Conservation (phyloP, 305 asterid genomes). For the Solanum hybrid region DNA sequence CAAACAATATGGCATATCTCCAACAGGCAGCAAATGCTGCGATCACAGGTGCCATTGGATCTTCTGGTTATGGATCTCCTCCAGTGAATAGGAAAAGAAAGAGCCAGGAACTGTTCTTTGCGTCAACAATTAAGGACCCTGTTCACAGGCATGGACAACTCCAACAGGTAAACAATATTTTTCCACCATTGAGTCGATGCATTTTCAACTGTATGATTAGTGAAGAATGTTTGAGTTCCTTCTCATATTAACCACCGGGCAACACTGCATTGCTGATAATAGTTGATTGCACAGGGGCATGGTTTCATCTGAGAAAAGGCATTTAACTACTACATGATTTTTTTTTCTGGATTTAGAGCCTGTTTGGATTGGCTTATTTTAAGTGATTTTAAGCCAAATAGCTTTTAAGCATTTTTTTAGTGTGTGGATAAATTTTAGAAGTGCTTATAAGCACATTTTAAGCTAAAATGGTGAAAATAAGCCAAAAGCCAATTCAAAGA, state of each 20-base stretch:
- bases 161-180: conserved; percentile 51
- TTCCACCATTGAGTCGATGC: neutral
- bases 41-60: conserved; percentile 83
- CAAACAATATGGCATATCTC: conserved; percentile 49
- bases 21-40: conserved; percentile 98
- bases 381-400: neutral
- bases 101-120: conserved; percentile 62
- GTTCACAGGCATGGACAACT: conserved; percentile 46
- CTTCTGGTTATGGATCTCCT: conserved; percentile 84
- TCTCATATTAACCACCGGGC: neutral
- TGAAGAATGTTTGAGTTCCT: conserved; percentile 3
- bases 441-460: neutral
- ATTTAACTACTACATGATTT: neutral
- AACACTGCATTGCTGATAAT: neutral
- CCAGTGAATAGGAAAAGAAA: conserved; percentile 72
- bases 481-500: neutral
- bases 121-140: conserved; percentile 46
- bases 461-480: neutral
- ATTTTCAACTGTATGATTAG: conserved; percentile 4
- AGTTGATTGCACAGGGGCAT: neutral
- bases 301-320: conserved; percentile 1
- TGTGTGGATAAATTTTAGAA: neutral
- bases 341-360: neutral
- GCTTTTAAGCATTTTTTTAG: neutral
- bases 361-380: neutral